Percentiles rank a stretch among this genome's conserved stretches.
phyloP scores from a whole-genome alignment of 768 basidiomycete genomes.

The Rhizopogon sp. region DNA sequence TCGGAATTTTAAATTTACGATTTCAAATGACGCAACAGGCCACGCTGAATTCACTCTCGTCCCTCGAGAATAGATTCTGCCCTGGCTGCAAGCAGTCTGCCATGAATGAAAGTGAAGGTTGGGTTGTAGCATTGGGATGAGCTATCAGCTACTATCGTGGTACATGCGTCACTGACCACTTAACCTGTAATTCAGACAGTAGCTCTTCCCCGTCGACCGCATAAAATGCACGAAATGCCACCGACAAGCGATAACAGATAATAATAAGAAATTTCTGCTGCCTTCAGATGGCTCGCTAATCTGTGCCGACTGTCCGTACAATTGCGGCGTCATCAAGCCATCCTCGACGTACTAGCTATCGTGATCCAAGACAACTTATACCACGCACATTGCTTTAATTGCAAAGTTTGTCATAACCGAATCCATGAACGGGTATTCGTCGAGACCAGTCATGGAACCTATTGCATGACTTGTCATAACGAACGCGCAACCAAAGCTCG shows the following conservation, averaged over 20 bases:
- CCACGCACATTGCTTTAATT: conserved; percentile 98
- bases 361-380: conserved; percentile 99
- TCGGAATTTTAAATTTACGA: not conserved
- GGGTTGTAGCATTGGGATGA: conserved; percentile 95
- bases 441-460: conserved; percentile 96
- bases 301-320: conserved; percentile 88
- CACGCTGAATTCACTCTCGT: conserved; percentile 8
- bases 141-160: conserved; percentile 24
- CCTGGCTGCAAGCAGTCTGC: conserved; percentile 81
- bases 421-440: conserved; percentile 99
- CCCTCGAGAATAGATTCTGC: conserved; percentile 57
- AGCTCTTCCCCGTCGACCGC: conserved; percentile 91
- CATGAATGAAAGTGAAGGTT: conserved; percentile 73
- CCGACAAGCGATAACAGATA: conserved; percentile 91
- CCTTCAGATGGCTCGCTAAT: conserved; percentile 98
- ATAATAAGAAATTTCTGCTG: conserved; percentile 94
- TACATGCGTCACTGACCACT: conserved; percentile 1
- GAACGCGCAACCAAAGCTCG: conserved; percentile 92
- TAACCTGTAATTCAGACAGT: conserved; percentile 51
- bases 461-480: conserved; percentile 98
- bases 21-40: not conserved
- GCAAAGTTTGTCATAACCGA: conserved; percentile 87
- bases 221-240: conserved; percentile 97
- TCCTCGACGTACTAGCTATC: conserved; percentile 91
- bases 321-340: conserved; percentile 93